These are phyloP conservation scores for Leccinum pallidistipes DNA, from an alignment of 1,284 basidiomycete species.

Conservation along the genomic window DNA sequence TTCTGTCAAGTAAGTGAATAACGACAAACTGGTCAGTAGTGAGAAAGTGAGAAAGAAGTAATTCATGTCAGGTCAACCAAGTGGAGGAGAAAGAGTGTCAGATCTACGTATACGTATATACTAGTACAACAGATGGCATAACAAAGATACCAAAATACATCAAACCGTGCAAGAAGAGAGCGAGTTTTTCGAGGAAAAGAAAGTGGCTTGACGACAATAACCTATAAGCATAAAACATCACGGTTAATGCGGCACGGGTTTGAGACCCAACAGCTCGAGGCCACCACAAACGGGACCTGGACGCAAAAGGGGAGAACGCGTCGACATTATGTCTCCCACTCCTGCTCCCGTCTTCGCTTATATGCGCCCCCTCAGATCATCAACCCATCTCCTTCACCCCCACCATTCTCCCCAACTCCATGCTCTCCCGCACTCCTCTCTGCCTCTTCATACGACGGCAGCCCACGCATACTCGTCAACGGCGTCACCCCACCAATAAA, in stretches of 20 bases:
- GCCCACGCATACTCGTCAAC: conserved; percentile 64
- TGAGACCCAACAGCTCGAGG: neutral
- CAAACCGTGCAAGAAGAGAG: neutral
- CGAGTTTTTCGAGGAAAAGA: neutral
- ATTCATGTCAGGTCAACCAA: neutral
- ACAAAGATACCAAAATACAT: neutral
- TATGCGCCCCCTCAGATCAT: conserved; percentile 11
- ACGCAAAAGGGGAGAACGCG: neutral
- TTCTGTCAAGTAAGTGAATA: neutral
- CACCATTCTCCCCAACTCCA: neutral
- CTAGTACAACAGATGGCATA: neutral
- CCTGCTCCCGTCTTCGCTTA: neutral
- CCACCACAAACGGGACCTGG: neutral
- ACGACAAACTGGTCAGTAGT: neutral
- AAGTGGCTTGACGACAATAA: neutral
- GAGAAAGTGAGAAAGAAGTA: neutral
- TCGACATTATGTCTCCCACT: neutral
- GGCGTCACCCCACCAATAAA: conserved; percentile 89
- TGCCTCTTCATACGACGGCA: conserved; percentile 81
- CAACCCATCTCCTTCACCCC: conserved; percentile 8
- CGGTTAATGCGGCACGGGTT: neutral
- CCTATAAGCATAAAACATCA: neutral
- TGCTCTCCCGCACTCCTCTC: conserved; percentile 12
- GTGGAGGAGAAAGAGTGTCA: neutral
- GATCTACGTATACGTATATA: neutral